phyloP scores from a whole-genome alignment of 495 filamentous ascomycete species.

The Tuber microsphaerosporum region DNA sequence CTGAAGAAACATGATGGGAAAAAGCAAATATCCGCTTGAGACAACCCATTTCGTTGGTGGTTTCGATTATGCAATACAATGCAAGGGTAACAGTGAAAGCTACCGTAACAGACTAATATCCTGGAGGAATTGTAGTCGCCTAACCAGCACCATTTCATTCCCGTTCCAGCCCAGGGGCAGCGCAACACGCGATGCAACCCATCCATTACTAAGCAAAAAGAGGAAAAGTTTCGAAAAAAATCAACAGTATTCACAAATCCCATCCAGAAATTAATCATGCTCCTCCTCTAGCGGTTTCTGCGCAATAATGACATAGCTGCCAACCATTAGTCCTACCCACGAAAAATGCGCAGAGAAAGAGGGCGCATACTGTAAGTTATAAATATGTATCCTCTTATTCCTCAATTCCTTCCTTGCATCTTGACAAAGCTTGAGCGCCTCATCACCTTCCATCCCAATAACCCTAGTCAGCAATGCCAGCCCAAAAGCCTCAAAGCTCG shows the following conservation, averaged over 20 bases:
- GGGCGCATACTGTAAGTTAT: conserved; percentile 34
- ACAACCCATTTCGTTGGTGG: background rate
- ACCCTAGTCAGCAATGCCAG: conserved; percentile 50
- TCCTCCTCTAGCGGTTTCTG: conserved; percentile 38
- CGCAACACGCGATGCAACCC: background rate
- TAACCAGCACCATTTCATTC: background rate
- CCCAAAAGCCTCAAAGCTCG: conserved; percentile 46
- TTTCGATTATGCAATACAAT: background rate
- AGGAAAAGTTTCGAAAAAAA: background rate
- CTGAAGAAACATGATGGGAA: background rate
- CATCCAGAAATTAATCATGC: background rate
- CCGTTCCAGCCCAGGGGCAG: background rate
- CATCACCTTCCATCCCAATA: conserved; percentile 49
- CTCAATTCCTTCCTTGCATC: conserved; percentile 51
- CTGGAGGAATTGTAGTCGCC: background rate
- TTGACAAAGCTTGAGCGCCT: conserved; percentile 52
- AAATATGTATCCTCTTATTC: conserved; percentile 50
- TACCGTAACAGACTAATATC: background rate
- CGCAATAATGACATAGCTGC: conserved; percentile 37
- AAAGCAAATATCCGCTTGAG: background rate
- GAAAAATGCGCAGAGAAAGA: background rate
- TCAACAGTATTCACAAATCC: background rate
- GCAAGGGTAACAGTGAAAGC: background rate
- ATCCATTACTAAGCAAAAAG: background rate
- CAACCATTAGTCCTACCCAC: conserved; percentile 11